Evolutionary conservation across 495 filamentous ascomycete genomes (phyloP).

Genomic region (Thozetella sp.): DNA sequence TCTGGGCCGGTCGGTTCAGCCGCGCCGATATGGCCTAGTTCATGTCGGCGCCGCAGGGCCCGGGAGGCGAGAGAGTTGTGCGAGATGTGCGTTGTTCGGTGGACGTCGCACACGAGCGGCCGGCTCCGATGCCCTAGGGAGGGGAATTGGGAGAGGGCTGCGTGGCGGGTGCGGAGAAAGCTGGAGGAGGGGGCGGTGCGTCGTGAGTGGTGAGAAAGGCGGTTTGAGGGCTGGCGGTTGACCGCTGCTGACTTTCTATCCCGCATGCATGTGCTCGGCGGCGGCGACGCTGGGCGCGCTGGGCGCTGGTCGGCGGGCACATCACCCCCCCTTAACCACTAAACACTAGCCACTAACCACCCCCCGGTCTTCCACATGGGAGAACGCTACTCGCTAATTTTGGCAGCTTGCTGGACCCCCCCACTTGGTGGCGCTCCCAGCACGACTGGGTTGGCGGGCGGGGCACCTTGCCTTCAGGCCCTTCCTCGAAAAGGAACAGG

Average conservation of each 20-base stretch:
- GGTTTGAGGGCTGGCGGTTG: neutral
- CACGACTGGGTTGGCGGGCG: neutral
- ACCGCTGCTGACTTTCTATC: neutral
- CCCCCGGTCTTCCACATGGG: neutral
- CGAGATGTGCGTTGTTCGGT: neutral
- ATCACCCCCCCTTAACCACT: too few species aligned
- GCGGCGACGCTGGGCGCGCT: neutral
- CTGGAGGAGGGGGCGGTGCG: neutral
- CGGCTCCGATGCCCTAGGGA: neutral
- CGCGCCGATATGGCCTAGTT: conserved; percentile 28
- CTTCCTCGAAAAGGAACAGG: too few species aligned
- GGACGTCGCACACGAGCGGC: neutral
- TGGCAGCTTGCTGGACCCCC: neutral
- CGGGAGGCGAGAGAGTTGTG: neutral
- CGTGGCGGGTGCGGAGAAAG: neutral
- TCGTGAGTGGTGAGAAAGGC: neutral
- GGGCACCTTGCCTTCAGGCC: neutral
- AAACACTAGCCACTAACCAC: too few species aligned
- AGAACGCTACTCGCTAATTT: neutral
- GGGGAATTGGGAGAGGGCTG: neutral
- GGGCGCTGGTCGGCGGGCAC: too few species aligned
- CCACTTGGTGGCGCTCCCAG: neutral
- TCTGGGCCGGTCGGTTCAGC: conserved; percentile 22
- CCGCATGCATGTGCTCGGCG: neutral
- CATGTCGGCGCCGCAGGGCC: conserved; percentile 20